These are phyloP conservation scores for Neocallimastix lanati DNA, from an alignment of 192 early-diverging fungal species.

Conservation along the genomic window DNA sequence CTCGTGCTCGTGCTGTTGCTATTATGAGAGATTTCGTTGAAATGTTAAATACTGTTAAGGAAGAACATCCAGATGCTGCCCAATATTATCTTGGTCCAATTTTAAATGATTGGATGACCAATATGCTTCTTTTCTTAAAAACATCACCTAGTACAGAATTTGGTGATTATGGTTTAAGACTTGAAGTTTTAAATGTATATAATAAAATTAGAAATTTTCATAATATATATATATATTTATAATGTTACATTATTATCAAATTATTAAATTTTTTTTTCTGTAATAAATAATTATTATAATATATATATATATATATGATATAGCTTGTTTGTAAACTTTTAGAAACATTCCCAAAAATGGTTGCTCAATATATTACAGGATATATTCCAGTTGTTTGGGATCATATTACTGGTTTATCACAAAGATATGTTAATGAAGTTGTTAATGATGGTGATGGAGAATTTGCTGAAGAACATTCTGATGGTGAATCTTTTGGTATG, in stretches of 20 bases:
- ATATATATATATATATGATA: not conserved
- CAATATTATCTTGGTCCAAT: slow-evolving; percentile 54
- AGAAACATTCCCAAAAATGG: slow-evolving; percentile 41
- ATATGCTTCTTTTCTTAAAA: slow-evolving; percentile 44
- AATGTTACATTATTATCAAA: no score
- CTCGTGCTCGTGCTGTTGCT: slow-evolving; percentile 52
- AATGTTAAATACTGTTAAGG: slow-evolving; percentile 62
- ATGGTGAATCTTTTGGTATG: slow-evolving; percentile 48
- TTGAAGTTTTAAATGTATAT: slow-evolving; percentile 49
- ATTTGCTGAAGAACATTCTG: slow-evolving; percentile 42
- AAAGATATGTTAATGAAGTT: slow-evolving; percentile 28
- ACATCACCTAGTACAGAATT: slow-evolving; percentile 15
- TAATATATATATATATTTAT: no score
- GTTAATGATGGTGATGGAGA: slow-evolving; percentile 15
- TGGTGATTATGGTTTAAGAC: slow-evolving; percentile 43
- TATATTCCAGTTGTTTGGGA: slow-evolving; percentile 52
- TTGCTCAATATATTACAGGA: slow-evolving; percentile 19
- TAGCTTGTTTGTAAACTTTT: slow-evolving; percentile 41
- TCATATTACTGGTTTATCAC: slow-evolving; percentile 36
- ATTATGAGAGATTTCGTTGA: slow-evolving; percentile 75
- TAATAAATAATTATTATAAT: not conserved
- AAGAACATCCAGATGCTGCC: slow-evolving; percentile 49
- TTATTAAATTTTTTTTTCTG: no score
- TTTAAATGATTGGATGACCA: slow-evolving; percentile 57
- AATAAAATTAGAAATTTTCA: no score